A percentile compares a stretch with the other conserved stretches of the same genome.
phyloP scores from a whole-genome alignment of 768 basidiomycete species.

The Mycena leptocephala region DNA sequence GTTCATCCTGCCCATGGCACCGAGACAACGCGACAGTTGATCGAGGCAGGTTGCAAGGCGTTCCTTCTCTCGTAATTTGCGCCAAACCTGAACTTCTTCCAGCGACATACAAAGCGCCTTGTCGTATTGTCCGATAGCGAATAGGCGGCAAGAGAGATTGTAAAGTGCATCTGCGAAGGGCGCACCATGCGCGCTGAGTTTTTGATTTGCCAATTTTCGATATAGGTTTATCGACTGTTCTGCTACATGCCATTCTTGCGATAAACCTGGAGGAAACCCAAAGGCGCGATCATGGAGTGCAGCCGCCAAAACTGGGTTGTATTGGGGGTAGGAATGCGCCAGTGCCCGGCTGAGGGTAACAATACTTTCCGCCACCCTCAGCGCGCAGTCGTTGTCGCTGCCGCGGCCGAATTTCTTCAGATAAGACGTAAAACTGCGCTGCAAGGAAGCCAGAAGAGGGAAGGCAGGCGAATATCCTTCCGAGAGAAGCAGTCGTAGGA shows the following conservation, averaged over 20 bases:
- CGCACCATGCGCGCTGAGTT: not conserved
- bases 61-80: constrained; percentile 5
- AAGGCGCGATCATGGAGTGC: constrained; percentile 32
- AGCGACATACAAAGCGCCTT: constrained; percentile 7
- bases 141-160: constrained; percentile 25
- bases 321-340: constrained; percentile 15
- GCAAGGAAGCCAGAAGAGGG: constrained; percentile 16
- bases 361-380: constrained; percentile 17
- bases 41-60: constrained; percentile 20
- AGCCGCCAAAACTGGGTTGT: constrained; percentile 21
- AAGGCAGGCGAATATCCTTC: constrained; percentile 10
- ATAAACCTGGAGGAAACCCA: not conserved
- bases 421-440: constrained; percentile 21
- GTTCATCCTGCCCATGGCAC: not conserved
- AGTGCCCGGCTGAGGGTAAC: constrained; percentile 14
- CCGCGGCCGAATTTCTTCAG: not conserved
- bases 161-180: constrained; percentile 20
- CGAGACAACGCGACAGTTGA: constrained; percentile 23
- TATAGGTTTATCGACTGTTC: constrained; percentile 28
- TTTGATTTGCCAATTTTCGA: constrained; percentile 14
- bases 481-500: constrained; percentile 17
- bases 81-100: constrained; percentile 23
- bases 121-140: constrained; percentile 6
- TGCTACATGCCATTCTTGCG: constrained; percentile 3
- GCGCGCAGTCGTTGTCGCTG: not conserved